Evolutionary conservation across 495 filamentous ascomycete species (phyloP), one percentile per base, ranked within the genome.

Genomic region (Melanomma pulvis-pyrius): DNA sequence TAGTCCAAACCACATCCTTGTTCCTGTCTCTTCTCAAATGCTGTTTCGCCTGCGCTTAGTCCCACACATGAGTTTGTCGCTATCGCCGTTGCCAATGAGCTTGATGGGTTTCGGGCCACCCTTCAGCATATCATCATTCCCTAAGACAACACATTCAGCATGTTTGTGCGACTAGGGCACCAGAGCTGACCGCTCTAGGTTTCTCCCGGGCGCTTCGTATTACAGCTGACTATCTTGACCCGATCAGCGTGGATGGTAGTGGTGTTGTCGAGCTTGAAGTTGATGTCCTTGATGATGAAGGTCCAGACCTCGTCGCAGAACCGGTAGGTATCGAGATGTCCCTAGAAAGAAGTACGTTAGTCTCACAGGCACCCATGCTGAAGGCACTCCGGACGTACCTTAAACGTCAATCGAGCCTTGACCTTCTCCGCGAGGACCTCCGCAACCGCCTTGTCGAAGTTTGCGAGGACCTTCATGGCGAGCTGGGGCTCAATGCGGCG

Each of bases 271-370:
- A 99, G 87, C 80, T 98, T 98, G 84, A 99, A 97, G 25, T 87
- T 92, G 59, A 98, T 92, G 65, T 98, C 93, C 78, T 97, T 97
- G 79, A 99, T 94, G 65, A 98, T 83, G 81, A 99, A 99, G 1
- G 96, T 99, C 96, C 96, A 99, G 58, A 99, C 96, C 81, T 99
- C 96, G 78, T 99, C 96, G 82, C 96, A 99, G 84, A 98, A 99
- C 71, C 96, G 92, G 82, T 99, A 99, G 29, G 96, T 99, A 77
- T 99, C 94, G 50, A 99, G 87, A 70, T 96, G 93, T 29, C 94
- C 96, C 94, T 98, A 73, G 3, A 53, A 68, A 61, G 13, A 17
- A 54, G 17, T 49, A 36, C 12, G 55, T 67, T 28, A 62, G 62
- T 36, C 21, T 28, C 28, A 39, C 7, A 29, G 24, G 21, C 21